Percentiles rank a stretch among this genome's conserved stretches.
phyloP scores from a whole-genome alignment of 306 rosid species.

The Lathyrus sativus region DNA sequence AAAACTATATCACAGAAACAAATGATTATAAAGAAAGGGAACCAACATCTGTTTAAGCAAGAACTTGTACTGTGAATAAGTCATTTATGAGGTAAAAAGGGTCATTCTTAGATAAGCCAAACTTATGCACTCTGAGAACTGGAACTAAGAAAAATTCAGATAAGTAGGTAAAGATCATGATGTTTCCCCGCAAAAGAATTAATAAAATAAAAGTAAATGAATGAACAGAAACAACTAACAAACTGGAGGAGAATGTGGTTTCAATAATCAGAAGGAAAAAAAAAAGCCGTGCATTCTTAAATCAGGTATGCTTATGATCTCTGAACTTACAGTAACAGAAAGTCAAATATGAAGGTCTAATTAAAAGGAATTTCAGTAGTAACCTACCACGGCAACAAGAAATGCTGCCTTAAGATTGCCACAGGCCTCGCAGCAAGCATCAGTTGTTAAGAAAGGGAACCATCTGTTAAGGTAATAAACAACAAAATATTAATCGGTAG shows the following conservation, averaged over 20 bases:
- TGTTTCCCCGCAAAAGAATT: constrained; percentile 11
- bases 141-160: not conserved
- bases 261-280: not conserved
- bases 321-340: constrained; percentile 3
- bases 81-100: not conserved
- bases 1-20: constrained; percentile 2
- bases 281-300: constrained; percentile 5
- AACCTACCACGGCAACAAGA: constrained; percentile 94
- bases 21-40: not conserved
- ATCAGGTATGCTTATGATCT: constrained; percentile 30
- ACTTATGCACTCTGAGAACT: constrained; percentile 18
- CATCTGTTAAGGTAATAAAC: constrained; percentile 60
- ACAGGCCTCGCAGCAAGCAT: constrained; percentile 98
- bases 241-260: constrained; percentile 12
- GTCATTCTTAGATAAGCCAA: constrained; percentile 6
- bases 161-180: constrained; percentile 16
- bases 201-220: not conserved
- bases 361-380: constrained; percentile 26
- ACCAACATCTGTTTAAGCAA: not conserved
- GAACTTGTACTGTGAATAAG: not conserved
- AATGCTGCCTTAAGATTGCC: constrained; percentile 99
- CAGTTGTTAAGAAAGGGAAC: constrained; percentile 88
- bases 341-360: constrained; percentile 25
- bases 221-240: constrained; percentile 13
- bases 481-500: constrained; percentile 34